phyloP scores from a whole-genome alignment of 2,329 filamentous ascomycete species.

The Cytospora schulzeri region DNA sequence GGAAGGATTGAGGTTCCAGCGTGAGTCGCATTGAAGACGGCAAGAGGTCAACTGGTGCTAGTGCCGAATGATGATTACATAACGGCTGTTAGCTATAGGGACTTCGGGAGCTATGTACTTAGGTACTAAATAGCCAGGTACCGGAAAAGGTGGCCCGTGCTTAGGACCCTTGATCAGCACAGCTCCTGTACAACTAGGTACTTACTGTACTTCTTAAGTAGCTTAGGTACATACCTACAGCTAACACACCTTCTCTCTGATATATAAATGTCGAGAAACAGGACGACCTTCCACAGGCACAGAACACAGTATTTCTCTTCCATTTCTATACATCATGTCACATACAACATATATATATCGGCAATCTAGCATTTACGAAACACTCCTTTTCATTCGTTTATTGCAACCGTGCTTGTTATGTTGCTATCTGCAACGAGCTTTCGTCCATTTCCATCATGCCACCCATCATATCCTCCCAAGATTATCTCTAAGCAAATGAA shows the following conservation, averaged over 20 bases:
- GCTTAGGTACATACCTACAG: too few species aligned
- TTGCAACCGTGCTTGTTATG: background rate
- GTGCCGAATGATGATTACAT: background rate
- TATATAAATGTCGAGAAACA: too few species aligned
- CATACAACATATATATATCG: background rate
- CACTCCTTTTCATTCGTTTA: background rate
- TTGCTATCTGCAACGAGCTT: background rate
- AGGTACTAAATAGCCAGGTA: too few species aligned
- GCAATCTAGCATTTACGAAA: background rate
- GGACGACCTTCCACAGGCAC: too few species aligned
- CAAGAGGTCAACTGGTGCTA: background rate
- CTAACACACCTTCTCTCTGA: too few species aligned
- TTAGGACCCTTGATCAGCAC: background rate
- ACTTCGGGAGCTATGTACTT: background rate
- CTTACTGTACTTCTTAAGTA: too few species aligned
- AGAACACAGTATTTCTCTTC: too few species aligned
- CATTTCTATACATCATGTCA: too few species aligned
- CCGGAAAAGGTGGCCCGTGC: background rate
- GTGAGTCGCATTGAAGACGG: background rate
- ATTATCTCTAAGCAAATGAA: background rate
- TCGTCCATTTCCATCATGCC: background rate
- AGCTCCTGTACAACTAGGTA: too few species aligned
- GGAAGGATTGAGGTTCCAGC: background rate
- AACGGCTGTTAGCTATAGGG: background rate
- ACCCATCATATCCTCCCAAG: background rate